Conservation (phyloP, 164 flowering plant genomes). For the Litsea cubeba region DNA sequence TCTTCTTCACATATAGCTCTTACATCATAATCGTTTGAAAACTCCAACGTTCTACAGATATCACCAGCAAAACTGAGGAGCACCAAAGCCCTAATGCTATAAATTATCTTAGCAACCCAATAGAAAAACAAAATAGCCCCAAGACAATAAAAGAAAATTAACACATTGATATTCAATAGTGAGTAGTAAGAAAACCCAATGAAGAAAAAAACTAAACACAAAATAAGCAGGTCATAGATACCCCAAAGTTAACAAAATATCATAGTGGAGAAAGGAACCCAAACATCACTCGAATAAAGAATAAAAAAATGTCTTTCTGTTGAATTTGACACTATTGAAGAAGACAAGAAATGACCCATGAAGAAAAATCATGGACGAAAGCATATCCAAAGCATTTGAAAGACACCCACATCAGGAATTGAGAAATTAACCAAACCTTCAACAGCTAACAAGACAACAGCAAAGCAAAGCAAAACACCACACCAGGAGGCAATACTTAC, state of each 20-base stretch:
- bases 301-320: too few species aligned
- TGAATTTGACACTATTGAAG: neutral
- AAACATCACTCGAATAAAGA: neutral
- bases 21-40: too few species aligned
- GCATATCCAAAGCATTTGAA: neutral
- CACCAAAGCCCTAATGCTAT: too few species aligned
- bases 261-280: neutral
- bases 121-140: too few species aligned
- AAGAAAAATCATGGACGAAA: neutral
- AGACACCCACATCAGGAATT: constrained; percentile 3
- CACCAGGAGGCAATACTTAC: neutral
- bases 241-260: neutral
- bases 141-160: too few species aligned
- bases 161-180: too few species aligned
- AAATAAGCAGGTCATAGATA: too few species aligned
- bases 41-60: too few species aligned
- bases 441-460: neutral
- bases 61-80: too few species aligned
- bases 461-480: neutral
- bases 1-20: too few species aligned
- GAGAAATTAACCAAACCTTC: neutral
- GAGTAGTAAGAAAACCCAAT: neutral
- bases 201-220: neutral
- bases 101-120: too few species aligned
- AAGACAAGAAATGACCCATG: neutral